Percentiles rank a stretch among this genome's conserved stretches.
phyloP scores from a whole-genome alignment of 1,284 basidiomycete genomes.

The Trametes polyzona region DNA sequence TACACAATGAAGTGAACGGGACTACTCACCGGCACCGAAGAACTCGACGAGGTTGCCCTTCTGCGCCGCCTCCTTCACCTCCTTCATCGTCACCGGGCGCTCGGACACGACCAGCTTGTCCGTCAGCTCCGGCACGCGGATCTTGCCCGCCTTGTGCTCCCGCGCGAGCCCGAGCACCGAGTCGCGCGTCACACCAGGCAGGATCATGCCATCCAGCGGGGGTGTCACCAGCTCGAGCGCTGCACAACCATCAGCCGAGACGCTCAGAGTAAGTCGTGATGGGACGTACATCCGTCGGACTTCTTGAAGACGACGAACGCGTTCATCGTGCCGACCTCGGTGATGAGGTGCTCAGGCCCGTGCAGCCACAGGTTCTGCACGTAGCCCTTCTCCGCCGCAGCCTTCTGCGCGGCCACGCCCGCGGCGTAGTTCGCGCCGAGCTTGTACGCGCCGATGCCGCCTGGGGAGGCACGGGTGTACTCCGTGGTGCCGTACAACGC shows the following conservation, averaged over 20 bases:
- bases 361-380: conserved; percentile 96
- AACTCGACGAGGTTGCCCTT: conserved; percentile 84
- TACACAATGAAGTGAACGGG: not conserved
- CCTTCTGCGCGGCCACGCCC: conserved; percentile 86
- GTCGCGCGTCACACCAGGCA: conserved; percentile 96
- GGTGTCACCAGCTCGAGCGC: conserved; percentile 87
- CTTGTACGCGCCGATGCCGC: conserved; percentile 92
- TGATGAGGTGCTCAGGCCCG: conserved; percentile 84
- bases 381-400: conserved; percentile 86
- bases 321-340: conserved; percentile 97
- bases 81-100: conserved; percentile 87
- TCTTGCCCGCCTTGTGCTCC: conserved; percentile 68
- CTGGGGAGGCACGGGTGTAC: conserved; percentile 88
- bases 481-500: conserved; percentile 91
- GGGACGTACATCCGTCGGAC: conserved; percentile 66
- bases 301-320: conserved; percentile 86
- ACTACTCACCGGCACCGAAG: conserved; percentile 82
- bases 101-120: conserved; percentile 79
- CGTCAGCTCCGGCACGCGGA: conserved; percentile 64
- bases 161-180: conserved; percentile 85
- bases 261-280: not conserved
- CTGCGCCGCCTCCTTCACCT: conserved; percentile 77
- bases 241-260: conserved; percentile 30
- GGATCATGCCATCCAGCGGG: conserved; percentile 92
- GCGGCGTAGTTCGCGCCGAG: conserved; percentile 92